Evolutionary conservation across 306 rosid genomes (phyloP), one percentile per base, ranked within the genome.

Genomic region (Dalbergia cochinchinensis): DNA sequence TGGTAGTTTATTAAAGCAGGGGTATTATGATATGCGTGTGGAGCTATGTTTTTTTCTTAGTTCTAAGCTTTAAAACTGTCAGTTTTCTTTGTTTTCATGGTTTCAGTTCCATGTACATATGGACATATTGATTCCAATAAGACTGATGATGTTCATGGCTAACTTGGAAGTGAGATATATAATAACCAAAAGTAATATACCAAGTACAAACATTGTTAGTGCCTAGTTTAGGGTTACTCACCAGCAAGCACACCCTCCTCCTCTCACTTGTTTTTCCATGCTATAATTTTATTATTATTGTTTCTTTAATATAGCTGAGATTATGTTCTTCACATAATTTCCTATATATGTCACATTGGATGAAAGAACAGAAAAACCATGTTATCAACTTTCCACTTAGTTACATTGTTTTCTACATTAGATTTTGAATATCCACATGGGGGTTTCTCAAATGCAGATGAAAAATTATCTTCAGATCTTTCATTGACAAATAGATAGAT

Each of bases 101-200:
- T 51, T 64, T 55, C 48, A 12, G 6, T 18, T 20, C 18, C 5
- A 33, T 77, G 66, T 67, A n/a, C n/a, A n/a, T n/a, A n/a, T n/a
- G n/a, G n/a, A 66, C 60, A 15, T n/a, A 54, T n/a, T 54, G 60
- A 15, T 15, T 54, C 60, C 60, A n/a, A 54, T 54, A 54, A 54
- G 22, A 54, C 8, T 5, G 16, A 54, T 15, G 20, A 54, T 15
- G 9, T 54, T 54, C 60, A 15, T 54, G 60, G 22, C 60, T 15
- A 51, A 50, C 55, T 50, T 50, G 16, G 55, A 14, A 50, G 55
- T 50, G 55, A 50, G 6, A 50, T 13, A 50, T 50, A 12, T 50
- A 12, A 48, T 48, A 50, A 48, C 1, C 60, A 54, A 54, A 54
- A 54, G 60, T 54, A 54, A 54, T 54, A 6, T 11, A 47, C 51